A percentile compares a stretch with the other conserved stretches of the same genome.
phyloP scores from a whole-genome alignment of 352 stramenopile species.

The Phytophthora sojae region DNA sequence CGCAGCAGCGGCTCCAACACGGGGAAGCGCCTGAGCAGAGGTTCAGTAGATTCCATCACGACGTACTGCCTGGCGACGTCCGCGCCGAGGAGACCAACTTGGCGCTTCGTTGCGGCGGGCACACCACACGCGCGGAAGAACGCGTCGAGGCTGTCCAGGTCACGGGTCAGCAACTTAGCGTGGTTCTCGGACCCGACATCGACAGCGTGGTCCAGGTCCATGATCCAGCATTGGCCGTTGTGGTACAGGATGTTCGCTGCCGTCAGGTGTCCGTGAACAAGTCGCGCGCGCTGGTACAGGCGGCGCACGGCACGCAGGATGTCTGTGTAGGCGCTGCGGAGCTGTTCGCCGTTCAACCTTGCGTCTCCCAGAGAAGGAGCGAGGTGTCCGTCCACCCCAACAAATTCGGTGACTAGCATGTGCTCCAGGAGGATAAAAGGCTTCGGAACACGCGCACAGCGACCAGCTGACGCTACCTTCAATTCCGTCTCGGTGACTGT shows the following conservation, averaged over 20 bases:
- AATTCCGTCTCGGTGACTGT: conserved; percentile 19
- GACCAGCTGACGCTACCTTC: conserved; percentile 11
- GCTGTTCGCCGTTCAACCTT: conserved; percentile 46
- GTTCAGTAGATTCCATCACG: conserved; percentile 29
- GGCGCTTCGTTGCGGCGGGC: conserved; percentile 43
- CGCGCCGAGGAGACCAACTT: conserved; percentile 20
- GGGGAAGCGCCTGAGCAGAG: conserved; percentile 44
- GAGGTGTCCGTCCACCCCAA: conserved; percentile 43
- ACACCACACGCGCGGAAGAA: conserved; percentile 74
- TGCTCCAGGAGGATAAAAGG: conserved; percentile 59
- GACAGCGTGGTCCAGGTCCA: conserved; percentile 88
- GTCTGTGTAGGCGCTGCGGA: conserved; percentile 49
- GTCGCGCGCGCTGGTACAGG: conserved; percentile 62
- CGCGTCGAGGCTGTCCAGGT: conserved; percentile 66
- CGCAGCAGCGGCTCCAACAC: conserved; percentile 36
- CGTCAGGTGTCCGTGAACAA: conserved; percentile 59
- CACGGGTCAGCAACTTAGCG: conserved; percentile 57
- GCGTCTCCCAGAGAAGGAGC: conserved; percentile 60
- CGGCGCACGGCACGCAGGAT: conserved; percentile 48
- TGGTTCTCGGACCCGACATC: conserved; percentile 68
- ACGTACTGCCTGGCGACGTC: conserved; percentile 39
- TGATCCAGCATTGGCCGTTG: conserved; percentile 75
- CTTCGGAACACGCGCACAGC: conserved; percentile 43
- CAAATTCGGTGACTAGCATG: conserved; percentile 62
- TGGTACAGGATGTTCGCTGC: conserved; percentile 82